These are phyloP conservation scores for Candida schatavii DNA, from an alignment of 805 yeast genomes.

Conservation along the genomic window DNA sequence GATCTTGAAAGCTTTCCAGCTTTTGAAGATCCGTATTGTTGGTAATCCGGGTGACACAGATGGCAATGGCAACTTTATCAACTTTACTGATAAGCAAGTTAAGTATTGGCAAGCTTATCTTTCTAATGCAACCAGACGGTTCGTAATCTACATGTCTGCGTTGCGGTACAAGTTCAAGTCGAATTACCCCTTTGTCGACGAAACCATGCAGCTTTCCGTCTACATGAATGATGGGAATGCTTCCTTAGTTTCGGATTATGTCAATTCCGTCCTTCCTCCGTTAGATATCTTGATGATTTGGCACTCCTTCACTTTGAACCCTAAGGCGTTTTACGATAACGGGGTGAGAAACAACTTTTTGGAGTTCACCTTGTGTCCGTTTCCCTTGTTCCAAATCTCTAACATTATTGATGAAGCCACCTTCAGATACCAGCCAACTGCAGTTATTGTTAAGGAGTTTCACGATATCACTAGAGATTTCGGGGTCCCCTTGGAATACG, in stretches of 20 bases:
- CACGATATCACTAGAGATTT: slow-evolving; percentile 6
- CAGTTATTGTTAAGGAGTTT: slow-evolving; percentile 6
- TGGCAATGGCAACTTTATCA: not conserved
- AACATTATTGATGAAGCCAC: slow-evolving; percentile 10
- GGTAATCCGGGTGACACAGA: slow-evolving; percentile 3
- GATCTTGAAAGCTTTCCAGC: slow-evolving; percentile 18
- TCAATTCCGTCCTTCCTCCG: slow-evolving; percentile 15
- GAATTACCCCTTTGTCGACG: not conserved
- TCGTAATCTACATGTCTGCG: slow-evolving; percentile 18
- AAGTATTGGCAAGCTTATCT: slow-evolving; percentile 22
- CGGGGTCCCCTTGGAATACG: slow-evolving; percentile 3
- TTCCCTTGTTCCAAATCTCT: slow-evolving; percentile 15
- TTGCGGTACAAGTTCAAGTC: slow-evolving; percentile 1
- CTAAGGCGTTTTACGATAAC: slow-evolving; percentile 14
- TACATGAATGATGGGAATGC: slow-evolving; percentile 2
- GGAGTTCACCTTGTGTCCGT: slow-evolving; percentile 14
- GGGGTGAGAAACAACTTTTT: slow-evolving; percentile 14
- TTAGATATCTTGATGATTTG: slow-evolving; percentile 23
- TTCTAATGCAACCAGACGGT: slow-evolving; percentile 21
- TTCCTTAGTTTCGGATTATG: slow-evolving; percentile 2
- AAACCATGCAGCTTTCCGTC: slow-evolving; percentile 4
- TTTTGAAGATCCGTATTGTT: slow-evolving; percentile 13
- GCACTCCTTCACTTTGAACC: slow-evolving; percentile 22
- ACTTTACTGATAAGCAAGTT: slow-evolving; percentile 2
- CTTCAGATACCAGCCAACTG: slow-evolving; percentile 11